These are phyloP conservation scores for Setaria italica DNA, from an alignment of 202 grass and related monocot genomes.

Conservation along the genomic window DNA sequence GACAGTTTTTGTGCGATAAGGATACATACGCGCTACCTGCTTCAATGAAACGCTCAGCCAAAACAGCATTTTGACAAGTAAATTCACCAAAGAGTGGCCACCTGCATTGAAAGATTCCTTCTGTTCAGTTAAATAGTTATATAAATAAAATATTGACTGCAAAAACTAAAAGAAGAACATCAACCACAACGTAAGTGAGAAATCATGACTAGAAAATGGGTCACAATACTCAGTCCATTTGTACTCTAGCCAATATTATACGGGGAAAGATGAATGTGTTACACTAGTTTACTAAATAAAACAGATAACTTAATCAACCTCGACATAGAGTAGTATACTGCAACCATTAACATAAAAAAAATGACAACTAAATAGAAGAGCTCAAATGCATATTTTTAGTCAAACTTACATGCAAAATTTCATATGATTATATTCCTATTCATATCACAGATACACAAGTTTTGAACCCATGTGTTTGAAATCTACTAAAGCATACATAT, in stretches of 20 bases:
- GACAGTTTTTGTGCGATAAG: constrained; percentile 40
- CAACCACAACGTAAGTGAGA: constrained; percentile 8
- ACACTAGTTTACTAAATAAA: constrained; percentile 8
- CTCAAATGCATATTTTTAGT: neutral
- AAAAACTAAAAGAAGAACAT: constrained; percentile 4
- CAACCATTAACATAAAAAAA: constrained; percentile 11
- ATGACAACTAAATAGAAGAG: neutral
- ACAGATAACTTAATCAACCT: neutral
- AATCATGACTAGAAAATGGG: constrained; percentile 24
- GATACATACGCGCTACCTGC: constrained; percentile 97
- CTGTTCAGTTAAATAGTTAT: constrained; percentile 1
- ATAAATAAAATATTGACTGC: neutral
- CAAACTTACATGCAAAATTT: constrained; percentile 1
- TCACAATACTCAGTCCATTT: neutral
- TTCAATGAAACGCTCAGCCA: constrained; percentile 95
- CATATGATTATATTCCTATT: constrained; percentile 1
- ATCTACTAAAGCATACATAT: constrained; percentile 6
- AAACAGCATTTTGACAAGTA: constrained; percentile 97
- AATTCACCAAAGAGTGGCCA: constrained; percentile 90
- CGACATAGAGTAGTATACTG: neutral
- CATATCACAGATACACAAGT: neutral
- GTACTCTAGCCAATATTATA: neutral
- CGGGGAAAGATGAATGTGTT: neutral
- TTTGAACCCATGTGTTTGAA: neutral
- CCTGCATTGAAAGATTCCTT: constrained; percentile 47